phyloP scores from a whole-genome alignment of 208 protist species.

The Willaertia magna region DNA sequence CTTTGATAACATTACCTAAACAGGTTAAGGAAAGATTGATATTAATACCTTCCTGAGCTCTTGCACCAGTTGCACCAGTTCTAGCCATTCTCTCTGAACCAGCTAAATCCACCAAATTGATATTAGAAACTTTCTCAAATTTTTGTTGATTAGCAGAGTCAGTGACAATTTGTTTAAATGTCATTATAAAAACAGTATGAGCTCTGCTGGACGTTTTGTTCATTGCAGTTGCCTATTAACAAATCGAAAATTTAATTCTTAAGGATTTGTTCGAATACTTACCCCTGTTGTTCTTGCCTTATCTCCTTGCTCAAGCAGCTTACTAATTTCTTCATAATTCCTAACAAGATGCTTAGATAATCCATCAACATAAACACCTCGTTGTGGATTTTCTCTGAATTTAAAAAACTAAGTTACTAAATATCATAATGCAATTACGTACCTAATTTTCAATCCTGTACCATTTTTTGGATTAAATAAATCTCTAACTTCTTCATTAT shows the following conservation, averaged over 20 bases:
- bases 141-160: conserved; percentile 18
- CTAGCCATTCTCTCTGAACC: conserved; percentile 66
- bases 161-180: conserved; percentile 44
- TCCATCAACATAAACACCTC: conserved; percentile 17
- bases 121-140: conserved; percentile 39
- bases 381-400: conserved; percentile 8
- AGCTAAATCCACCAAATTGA: conserved; percentile 79
- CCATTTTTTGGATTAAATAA: conserved; percentile 37
- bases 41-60: conserved; percentile 54
- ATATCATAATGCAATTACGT: background rate
- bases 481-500: conserved; percentile 70
- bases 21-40: conserved; percentile 75
- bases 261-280: conserved; percentile 19
- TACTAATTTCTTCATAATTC: background rate
- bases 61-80: conserved; percentile 57
- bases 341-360: conserved; percentile 32
- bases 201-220: conserved; percentile 66
- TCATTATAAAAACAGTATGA: conserved; percentile 66
- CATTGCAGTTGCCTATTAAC: conserved; percentile 59
- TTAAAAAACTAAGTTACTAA: background rate
- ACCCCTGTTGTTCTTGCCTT: conserved; percentile 34
- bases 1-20: conserved; percentile 71
- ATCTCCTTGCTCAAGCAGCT: background rate
- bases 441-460: background rate
- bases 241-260: conserved; percentile 47